These are phyloP conservation scores for Dovyalis caffra DNA, from an alignment of 345 rosid genomes.

Conservation along the genomic window DNA sequence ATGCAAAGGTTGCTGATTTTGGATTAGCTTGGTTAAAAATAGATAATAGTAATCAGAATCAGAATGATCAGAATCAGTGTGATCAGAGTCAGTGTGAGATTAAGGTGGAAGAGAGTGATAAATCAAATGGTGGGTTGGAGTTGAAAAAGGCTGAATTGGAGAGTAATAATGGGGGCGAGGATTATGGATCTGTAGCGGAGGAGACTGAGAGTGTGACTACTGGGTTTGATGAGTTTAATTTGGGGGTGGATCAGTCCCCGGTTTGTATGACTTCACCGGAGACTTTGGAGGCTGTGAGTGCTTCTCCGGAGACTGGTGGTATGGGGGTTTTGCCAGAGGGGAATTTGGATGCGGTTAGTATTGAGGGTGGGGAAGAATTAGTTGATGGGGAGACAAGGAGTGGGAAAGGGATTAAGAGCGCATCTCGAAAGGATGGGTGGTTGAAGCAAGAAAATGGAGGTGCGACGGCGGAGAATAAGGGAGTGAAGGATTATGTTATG, in stretches of 20 bases:
- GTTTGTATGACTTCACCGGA: constrained; percentile 55
- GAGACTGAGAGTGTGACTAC: constrained; percentile 78
- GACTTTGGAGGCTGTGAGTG: constrained; percentile 17
- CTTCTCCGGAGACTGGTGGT: constrained; percentile 36
- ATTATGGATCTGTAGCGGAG: constrained; percentile 61
- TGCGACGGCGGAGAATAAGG: constrained; percentile 30
- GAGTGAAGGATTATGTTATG: constrained; percentile 79
- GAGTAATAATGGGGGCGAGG: constrained; percentile 45
- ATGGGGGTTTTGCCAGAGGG: constrained; percentile 31
- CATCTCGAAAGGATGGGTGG: constrained; percentile 70
- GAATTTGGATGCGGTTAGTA: constrained; percentile 40
- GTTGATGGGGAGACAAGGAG: constrained; percentile 5
- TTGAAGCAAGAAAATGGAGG: constrained; percentile 52
- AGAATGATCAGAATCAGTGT: constrained; percentile 15
- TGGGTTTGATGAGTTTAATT: constrained; percentile 59
- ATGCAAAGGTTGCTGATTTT: constrained; percentile 78
- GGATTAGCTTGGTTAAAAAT: constrained; percentile 77
- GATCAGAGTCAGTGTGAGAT: constrained; percentile 16
- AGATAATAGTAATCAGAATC: constrained; percentile 35
- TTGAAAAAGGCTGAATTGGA: constrained; percentile 35
- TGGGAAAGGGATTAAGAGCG: constrained; percentile 23
- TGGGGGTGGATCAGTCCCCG: constrained; percentile 65
- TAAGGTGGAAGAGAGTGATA: constrained; percentile 14
- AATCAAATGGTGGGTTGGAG: constrained; percentile 23
- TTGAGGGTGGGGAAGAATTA: constrained; percentile 46